Evolutionary conservation across 495 filamentous ascomycete genomes (phyloP), one percentile per base, ranked within the genome.

Genomic region (Aspergillus hancockii): DNA sequence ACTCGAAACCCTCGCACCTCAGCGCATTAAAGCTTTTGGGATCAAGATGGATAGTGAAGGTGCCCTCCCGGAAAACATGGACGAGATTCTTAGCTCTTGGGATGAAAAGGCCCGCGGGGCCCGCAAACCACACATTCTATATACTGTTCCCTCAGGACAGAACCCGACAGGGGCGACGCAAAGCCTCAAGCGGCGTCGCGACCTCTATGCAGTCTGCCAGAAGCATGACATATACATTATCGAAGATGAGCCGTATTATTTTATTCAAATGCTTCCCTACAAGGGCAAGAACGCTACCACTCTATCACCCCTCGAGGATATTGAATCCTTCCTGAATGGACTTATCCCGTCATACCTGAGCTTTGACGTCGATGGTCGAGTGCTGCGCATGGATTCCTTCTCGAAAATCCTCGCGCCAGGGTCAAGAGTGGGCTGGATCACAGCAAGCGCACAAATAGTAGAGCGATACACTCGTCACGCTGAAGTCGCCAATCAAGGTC

Each of bases 181-280:
- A 71, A 77, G 84, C 6, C 69, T 67, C 49, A 68, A 80, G 67
- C 83, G 93, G 43, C 76, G 92, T 22, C 71, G 77, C 49, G 88
- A 81, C 28, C 79, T 97, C 32, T 97, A 97, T 76, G 78, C 73
- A 13, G 81, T 96, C 14, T 86, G 85, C 28, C 85, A 87, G 69
- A 89, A 90, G 73, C 90, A 96, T 69, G 91, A 96, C 67, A 55
- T 97, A 47, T 88, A 84, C 72, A 93, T 98, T 70, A 67, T 98
- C 60, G 93, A 98, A 74, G 93, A 98, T 70, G 93, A 98, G 69
- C 93, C 93, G n/a, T 97, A 97, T 74, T 98, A 93, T 71, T 96
- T 90, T 74, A 80, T 96, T 22, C 91, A 96, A 74, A 92, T 95
- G 88, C 81, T 85, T 59, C 81, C 86, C 3, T 90, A 90, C 72